Evolutionary conservation across 1,284 basidiomycete genomes (phyloP).

Genomic region (Takashimella koratensis): DNA sequence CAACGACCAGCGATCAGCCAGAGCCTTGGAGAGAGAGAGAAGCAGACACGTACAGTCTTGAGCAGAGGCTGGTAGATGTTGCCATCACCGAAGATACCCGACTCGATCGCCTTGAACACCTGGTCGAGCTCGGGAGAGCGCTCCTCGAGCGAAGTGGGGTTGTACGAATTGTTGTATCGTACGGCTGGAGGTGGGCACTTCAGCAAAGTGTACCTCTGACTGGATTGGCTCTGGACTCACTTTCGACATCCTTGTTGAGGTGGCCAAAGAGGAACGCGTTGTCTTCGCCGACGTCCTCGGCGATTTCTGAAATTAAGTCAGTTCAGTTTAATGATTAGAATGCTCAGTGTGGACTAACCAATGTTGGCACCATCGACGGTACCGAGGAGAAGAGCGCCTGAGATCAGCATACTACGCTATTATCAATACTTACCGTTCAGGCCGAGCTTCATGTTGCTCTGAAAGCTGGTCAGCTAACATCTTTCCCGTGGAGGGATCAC

Average conservation of each 20-base stretch:
- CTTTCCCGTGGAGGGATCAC: background rate
- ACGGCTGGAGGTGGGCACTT: slow-evolving; percentile 49
- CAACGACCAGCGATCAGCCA: too few species aligned
- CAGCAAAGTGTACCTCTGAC: background rate
- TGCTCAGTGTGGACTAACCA: slow-evolving; percentile 41
- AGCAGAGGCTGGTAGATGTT: slow-evolving; percentile 68
- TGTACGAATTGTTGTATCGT: slow-evolving; percentile 76
- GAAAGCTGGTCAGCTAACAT: background rate
- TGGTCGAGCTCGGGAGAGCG: slow-evolving; percentile 71
- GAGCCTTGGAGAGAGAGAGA: too few species aligned
- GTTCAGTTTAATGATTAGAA: background rate
- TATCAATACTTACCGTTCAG: slow-evolving; percentile 55
- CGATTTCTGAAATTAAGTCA: slow-evolving; percentile 58
- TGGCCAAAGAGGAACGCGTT: slow-evolving; percentile 53
- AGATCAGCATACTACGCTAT: background rate
- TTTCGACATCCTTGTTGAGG: slow-evolving; percentile 59
- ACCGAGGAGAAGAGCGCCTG: slow-evolving; percentile 69
- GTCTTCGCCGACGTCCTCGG: slow-evolving; percentile 74
- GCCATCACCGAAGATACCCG: slow-evolving; percentile 71
- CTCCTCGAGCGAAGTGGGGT: slow-evolving; percentile 70
- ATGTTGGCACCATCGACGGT: slow-evolving; percentile 83
- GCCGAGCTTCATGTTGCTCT: slow-evolving; percentile 76
- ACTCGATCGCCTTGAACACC: slow-evolving; percentile 63
- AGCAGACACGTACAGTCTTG: slow-evolving; percentile 33
- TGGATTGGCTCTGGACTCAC: slow-evolving; percentile 2